Evolutionary conservation across 1,139 yeast species (phyloP).

Genomic region (Hyphopichia pseudoburtonii): DNA sequence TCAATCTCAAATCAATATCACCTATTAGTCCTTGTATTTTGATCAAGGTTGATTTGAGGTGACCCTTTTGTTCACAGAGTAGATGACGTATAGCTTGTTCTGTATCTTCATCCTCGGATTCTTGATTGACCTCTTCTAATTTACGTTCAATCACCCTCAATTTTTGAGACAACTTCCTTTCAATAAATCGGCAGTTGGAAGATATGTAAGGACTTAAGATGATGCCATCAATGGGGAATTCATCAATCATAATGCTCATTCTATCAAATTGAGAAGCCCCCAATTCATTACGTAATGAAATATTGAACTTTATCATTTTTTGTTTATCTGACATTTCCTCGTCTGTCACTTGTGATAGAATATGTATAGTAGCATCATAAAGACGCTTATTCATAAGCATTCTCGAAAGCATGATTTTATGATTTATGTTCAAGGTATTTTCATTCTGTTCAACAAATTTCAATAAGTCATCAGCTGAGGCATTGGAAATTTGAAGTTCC

Average conservation of each 20-base stretch:
- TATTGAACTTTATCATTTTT: slow-evolving; percentile 23
- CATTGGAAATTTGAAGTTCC: slow-evolving; percentile 18
- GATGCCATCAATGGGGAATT: slow-evolving; percentile 31
- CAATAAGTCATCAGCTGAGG: slow-evolving; percentile 16
- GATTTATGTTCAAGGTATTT: slow-evolving; percentile 22
- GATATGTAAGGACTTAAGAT: slow-evolving; percentile 36
- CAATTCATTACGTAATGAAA: slow-evolving; percentile 23
- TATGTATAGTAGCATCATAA: slow-evolving; percentile 20
- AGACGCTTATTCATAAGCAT: slow-evolving; percentile 31
- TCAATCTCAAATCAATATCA: slow-evolving; percentile 29
- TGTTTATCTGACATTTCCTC: slow-evolving; percentile 27
- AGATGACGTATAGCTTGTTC: slow-evolving; percentile 3
- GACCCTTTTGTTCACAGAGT: neutral
- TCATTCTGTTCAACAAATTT: slow-evolving; percentile 12
- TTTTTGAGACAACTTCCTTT: slow-evolving; percentile 20
- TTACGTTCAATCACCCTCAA: slow-evolving; percentile 5
- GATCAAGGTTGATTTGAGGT: slow-evolving; percentile 10
- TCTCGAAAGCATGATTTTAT: slow-evolving; percentile 31
- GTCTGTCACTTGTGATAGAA: slow-evolving; percentile 22
- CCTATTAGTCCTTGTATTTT: slow-evolving; percentile 33
- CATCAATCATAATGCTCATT: slow-evolving; percentile 20
- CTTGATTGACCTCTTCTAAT: slow-evolving; percentile 1
- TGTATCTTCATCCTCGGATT: slow-evolving; percentile 1
- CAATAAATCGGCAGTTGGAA: slow-evolving; percentile 32
- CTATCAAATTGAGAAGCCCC: slow-evolving; percentile 17